Percentiles rank a stretch among this genome's conserved stretches.
phyloP scores from a whole-genome alignment of 2,329 filamentous ascomycete species.

The Metarhizium robertsii region DNA sequence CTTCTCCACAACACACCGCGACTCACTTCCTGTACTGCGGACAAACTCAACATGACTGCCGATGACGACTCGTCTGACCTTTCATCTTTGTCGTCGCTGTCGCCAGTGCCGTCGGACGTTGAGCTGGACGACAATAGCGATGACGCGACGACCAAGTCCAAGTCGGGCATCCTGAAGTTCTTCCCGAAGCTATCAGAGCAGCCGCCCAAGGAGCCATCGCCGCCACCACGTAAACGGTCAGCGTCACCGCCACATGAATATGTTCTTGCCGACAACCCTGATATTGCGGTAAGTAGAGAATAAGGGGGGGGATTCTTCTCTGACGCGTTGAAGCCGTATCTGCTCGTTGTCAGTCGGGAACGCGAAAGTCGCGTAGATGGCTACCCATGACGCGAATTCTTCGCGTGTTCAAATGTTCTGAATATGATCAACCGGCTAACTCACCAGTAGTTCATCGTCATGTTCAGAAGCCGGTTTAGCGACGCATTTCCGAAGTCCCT shows the following conservation, averaged over 20 bases:
- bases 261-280: conserved; percentile 79
- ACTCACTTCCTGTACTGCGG: conserved; percentile 12
- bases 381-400: conserved; percentile 40
- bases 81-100: conserved; percentile 45
- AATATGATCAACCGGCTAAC: conserved; percentile 2
- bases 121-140: conserved; percentile 39
- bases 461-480: conserved; percentile 91
- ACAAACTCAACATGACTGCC: conserved; percentile 38
- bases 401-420: conserved; percentile 33
- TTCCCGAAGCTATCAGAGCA: conserved; percentile 48
- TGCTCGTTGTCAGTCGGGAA: neutral
- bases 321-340: neutral
- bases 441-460: conserved; percentile 77
- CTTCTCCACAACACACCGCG: conserved; percentile 19
- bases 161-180: conserved; percentile 57
- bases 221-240: conserved; percentile 66
- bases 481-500: conserved; percentile 83
- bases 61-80: conserved; percentile 56
- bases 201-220: conserved; percentile 48
- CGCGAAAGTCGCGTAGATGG: conserved; percentile 3
- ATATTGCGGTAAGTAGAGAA: conserved; percentile 70
- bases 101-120: conserved; percentile 33
- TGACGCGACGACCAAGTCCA: conserved; percentile 32
- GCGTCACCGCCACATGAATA: conserved; percentile 87
- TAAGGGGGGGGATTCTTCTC: conserved; percentile 2